Evolutionary conservation across 306 rosid genomes (phyloP).

Genomic region (Erythrophleum fordii): DNA sequence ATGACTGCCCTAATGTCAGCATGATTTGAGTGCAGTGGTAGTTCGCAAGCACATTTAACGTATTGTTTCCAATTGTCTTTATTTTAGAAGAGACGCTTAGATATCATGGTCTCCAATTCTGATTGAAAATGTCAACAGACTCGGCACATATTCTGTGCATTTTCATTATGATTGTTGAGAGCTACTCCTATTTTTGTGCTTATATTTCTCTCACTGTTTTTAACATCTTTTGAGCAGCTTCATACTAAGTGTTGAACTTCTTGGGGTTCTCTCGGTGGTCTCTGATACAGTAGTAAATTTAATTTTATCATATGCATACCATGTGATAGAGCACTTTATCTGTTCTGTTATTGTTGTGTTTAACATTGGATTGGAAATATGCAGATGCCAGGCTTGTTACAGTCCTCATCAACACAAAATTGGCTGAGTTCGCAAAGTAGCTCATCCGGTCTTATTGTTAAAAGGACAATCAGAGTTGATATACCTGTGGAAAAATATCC

Average conservation of each 20-base stretch:
- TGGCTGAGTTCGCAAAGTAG: constrained; percentile 83
- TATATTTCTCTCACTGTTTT: constrained; percentile 16
- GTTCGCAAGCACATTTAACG: background rate
- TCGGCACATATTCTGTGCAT: constrained; percentile 18
- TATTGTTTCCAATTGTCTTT: constrained; percentile 15
- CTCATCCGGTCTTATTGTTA: constrained; percentile 86
- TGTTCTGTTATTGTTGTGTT: constrained; percentile 24
- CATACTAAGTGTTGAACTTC: constrained; percentile 23
- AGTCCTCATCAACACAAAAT: constrained; percentile 69
- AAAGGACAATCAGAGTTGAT: constrained; percentile 93
- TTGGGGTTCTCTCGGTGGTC: constrained; percentile 39
- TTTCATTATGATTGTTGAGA: constrained; percentile 31
- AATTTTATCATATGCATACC: constrained; percentile 42
- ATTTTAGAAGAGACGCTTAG: background rate
- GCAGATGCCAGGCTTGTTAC: constrained; percentile 85
- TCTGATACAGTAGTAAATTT: constrained; percentile 34
- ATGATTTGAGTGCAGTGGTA: constrained; percentile 30
- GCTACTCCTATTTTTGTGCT: background rate
- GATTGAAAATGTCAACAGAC: background rate
- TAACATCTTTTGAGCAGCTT: constrained; percentile 40
- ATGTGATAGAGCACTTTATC: constrained; percentile 14
- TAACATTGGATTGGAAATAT: constrained; percentile 49
- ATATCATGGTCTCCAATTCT: background rate
- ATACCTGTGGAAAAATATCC: constrained; percentile 87
- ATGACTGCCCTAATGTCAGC: constrained; percentile 23